A percentile compares a stretch with the other conserved stretches of the same genome.
Evolutionary conservation across 768 basidiomycete species (phyloP).

Genomic region (Russula sp.): DNA sequence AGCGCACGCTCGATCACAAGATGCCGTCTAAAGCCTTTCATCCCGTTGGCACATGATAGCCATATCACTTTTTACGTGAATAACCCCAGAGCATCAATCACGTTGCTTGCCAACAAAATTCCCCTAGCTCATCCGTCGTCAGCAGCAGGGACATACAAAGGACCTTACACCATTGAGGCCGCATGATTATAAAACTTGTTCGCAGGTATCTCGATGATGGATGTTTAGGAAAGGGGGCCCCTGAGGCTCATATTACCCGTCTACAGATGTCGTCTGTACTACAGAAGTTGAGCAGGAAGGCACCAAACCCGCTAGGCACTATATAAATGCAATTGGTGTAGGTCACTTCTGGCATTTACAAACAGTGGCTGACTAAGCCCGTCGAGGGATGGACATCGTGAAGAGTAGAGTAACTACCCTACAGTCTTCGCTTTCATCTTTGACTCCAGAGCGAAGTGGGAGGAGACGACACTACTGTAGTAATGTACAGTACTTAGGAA

Average conservation of each 20-base stretch:
- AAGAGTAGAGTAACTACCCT: too few species aligned
- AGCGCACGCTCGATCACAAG: neutral
- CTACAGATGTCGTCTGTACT: neutral
- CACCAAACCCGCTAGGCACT: too few species aligned
- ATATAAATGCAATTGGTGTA: too few species aligned
- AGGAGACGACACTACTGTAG: too few species aligned
- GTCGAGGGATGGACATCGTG: too few species aligned
- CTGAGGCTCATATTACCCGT: neutral
- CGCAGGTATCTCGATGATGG: neutral
- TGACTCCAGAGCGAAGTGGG: too few species aligned
- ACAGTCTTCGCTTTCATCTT: too few species aligned
- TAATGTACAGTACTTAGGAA: too few species aligned
- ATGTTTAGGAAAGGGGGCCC: neutral
- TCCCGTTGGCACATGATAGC: neutral
- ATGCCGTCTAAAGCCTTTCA: neutral
- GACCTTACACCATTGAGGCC: too few species aligned
- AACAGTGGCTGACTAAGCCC: neutral
- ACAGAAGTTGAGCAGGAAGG: neutral
- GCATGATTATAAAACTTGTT: neutral
- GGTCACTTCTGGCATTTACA: too few species aligned
- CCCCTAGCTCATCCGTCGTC: neutral
- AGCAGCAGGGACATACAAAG: neutral
- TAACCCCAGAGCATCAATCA: neutral
- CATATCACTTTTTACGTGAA: neutral
- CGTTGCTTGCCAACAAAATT: slow-evolving; percentile 1